Base-by-base conservation (phyloP, 257 asterid genomes). In the Solanum appendiculatum region DNA sequence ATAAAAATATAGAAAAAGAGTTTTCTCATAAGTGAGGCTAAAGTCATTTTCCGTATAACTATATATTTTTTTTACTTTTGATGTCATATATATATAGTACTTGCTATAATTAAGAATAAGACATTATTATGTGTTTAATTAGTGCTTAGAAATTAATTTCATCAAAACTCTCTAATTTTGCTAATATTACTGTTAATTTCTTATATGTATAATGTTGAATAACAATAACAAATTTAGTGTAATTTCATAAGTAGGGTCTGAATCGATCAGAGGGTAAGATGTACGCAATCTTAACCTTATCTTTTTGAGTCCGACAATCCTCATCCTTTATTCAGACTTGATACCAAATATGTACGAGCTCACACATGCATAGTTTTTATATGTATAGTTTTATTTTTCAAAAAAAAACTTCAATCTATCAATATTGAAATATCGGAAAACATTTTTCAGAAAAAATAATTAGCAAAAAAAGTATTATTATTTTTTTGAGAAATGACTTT, bases 251-350 rank as follows among this genome's bases (percentile, higher is more conserved):
- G 44, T 9, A n/a, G 44, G 44, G 3, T 3, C 44, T 39, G 0
- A n/a, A n/a, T 39, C 2, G 44, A 39, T 8, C 10, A 39, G 9
- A 8, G 11, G 9, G 54, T 46, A 12, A 21, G 66, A 21, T 58
- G 13, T 8, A 58, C 12, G 8, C 27, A 58, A 0, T 1, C 27
- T 21, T 21, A 58, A 8, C 12, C 5, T 58, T 58, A 8, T 21
- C 27, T 58, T 58, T 58, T 9, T 58, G 14, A n/a, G n/a, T n/a
- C n/a, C 0, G 42, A 8, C 42, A 2, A 54, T 0, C 0, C 20
- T 46, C 54, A 11, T 0, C 1, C 23, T 58, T 3, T 58, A 58
- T 58, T 58, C 1, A 1, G 7, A 58, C 11, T 58, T 0, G 6
- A 21, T 6, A 58, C 0, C 68, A 21, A 0, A 58, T 23, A 3